A percentile compares a stretch with the other conserved stretches of the same genome.
Evolutionary conservation across 805 yeast genomes (phyloP).

Genomic region (Metschnikowia baotianmanensis): DNA sequence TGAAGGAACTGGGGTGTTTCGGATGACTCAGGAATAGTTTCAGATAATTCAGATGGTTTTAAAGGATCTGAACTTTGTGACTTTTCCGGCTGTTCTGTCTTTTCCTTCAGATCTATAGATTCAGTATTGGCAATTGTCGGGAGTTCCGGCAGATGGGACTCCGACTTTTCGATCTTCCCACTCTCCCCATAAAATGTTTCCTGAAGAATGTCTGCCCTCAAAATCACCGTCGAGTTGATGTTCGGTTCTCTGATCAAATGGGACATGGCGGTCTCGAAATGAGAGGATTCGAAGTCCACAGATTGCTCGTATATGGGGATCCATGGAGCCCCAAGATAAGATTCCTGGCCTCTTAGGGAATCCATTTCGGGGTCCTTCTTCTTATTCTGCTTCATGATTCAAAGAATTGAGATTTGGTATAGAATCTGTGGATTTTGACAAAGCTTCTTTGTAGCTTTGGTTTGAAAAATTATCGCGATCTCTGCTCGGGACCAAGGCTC

Average conservation of each 20-base stretch:
- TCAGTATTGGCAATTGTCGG: constrained; percentile 24
- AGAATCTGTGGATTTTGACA: no score
- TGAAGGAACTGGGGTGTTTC: constrained; percentile 21
- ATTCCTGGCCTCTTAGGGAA: constrained; percentile 20
- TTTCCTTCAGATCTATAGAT: background rate
- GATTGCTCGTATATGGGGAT: constrained; percentile 50
- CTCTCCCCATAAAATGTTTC: constrained; percentile 45
- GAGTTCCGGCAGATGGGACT: constrained; percentile 28
- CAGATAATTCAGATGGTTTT: background rate
- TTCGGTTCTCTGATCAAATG: constrained; percentile 81
- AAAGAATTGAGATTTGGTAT: background rate
- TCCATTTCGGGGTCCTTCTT: constrained; percentile 14
- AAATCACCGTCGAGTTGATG: constrained; percentile 85
- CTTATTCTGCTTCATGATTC: constrained; percentile 9
- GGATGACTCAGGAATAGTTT: background rate
- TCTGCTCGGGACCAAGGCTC: background rate
- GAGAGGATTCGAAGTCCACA: constrained; percentile 49
- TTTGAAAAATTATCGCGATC: constrained; percentile 12
- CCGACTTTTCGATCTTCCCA: constrained; percentile 20
- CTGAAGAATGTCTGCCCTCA: constrained; percentile 78
- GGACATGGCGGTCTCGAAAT: constrained; percentile 74
- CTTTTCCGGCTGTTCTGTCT: background rate
- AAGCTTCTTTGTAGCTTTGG: no score
- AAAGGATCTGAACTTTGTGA: background rate
- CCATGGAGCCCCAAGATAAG: constrained; percentile 62